A percentile compares a stretch with the other conserved stretches of the same genome.
These are phyloP conservation scores for Gorgonomyces haynaldii DNA, from an alignment of 192 early-diverging fungal genomes.

Conservation along the genomic window DNA sequence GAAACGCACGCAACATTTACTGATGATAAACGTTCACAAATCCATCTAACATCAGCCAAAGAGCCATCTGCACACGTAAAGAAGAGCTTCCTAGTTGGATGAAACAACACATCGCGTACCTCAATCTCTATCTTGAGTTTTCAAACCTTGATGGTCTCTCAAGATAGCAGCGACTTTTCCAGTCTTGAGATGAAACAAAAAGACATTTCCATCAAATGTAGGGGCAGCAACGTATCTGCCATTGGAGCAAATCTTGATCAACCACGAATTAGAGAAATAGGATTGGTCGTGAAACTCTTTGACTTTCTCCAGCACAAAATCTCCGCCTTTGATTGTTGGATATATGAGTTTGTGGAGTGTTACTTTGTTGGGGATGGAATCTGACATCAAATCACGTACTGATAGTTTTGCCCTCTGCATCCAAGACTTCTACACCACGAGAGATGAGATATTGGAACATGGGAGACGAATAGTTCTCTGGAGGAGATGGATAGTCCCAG, in stretches of 20 bases:
- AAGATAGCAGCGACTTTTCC: constrained; percentile 67
- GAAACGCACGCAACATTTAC: background rate
- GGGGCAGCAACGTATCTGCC: constrained; percentile 83
- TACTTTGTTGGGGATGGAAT: constrained; percentile 71
- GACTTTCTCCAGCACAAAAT: constrained; percentile 67
- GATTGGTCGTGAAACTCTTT: constrained; percentile 66
- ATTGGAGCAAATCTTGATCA: constrained; percentile 79
- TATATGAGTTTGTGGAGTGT: constrained; percentile 78
- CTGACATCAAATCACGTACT: constrained; percentile 35
- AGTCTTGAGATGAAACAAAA: constrained; percentile 66
- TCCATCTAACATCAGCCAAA: constrained; percentile 11
- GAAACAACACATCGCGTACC: constrained; percentile 86
- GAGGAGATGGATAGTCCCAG: constrained; percentile 42
- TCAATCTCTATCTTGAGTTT: constrained; percentile 47
- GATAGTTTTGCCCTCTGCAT: constrained; percentile 63
- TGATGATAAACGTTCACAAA: background rate
- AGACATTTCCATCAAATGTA: constrained; percentile 78
- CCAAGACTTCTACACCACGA: constrained; percentile 81
- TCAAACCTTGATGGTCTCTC: constrained; percentile 63
- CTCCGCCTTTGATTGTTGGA: constrained; percentile 53
- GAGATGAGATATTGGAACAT: constrained; percentile 72
- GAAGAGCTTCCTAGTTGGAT: constrained; percentile 64
- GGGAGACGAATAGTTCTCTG: constrained; percentile 17
- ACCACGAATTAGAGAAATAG: constrained; percentile 89
- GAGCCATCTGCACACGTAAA: constrained; percentile 74